Percentiles rank a stretch among this genome's conserved stretches.
These are phyloP conservation scores for Anethum foeniculum DNA, from an alignment of 140 eudicot genomes.

Conservation along the genomic window DNA sequence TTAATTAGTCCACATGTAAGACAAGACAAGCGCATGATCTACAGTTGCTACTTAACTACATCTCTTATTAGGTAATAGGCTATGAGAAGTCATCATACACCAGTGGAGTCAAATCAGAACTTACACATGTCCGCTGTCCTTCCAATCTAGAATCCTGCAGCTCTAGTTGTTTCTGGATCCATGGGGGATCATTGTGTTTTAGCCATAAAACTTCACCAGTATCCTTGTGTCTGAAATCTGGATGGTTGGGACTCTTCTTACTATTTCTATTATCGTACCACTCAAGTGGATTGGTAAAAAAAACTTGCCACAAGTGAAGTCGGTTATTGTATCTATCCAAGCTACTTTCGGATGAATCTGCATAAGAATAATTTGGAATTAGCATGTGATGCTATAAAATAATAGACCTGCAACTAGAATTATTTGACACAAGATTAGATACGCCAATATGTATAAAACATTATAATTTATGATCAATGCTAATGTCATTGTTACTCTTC, in stretches of 20 bases:
- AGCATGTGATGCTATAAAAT: background rate
- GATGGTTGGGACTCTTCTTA: conserved; percentile 40
- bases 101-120: conserved; percentile 13
- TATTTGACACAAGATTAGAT: background rate
- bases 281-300: conserved; percentile 61
- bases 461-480: background rate
- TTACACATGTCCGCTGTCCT: conserved; percentile 2
- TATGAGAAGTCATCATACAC: conserved; percentile 23
- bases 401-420: background rate
- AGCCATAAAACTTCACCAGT: conserved; percentile 75
- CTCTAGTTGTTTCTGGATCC: conserved; percentile 54
- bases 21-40: background rate
- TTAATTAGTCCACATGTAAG: background rate
- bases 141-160: conserved; percentile 48
- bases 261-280: conserved; percentile 61
- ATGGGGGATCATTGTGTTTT: conserved; percentile 49
- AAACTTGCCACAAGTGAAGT: conserved; percentile 71
- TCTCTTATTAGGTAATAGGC: background rate
- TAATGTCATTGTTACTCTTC: background rate
- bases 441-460: background rate
- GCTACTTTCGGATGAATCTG: conserved; percentile 33
- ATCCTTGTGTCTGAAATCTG: conserved; percentile 65
- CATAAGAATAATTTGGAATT: conserved; percentile 1
- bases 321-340: conserved; percentile 33
- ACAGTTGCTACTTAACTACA: background rate